phyloP scores from a whole-genome alignment of 129 eudicot genomes.

The Pseudognaphalium luteoalbum region DNA sequence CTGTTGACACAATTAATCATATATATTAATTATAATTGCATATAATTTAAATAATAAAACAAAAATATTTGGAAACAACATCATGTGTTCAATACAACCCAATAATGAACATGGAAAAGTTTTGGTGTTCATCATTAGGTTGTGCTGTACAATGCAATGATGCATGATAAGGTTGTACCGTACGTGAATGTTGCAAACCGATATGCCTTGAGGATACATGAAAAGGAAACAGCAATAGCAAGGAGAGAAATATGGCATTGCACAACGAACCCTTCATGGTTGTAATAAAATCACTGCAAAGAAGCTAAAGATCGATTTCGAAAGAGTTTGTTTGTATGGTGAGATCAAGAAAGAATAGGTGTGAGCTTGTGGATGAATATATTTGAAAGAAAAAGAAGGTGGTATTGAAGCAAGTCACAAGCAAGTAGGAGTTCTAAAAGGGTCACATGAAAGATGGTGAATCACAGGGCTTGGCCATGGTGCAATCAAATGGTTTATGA shows the following conservation, averaged over 20 bases:
- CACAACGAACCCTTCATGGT: slow-evolving; percentile 37
- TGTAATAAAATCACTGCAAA: not conserved
- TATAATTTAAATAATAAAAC: not conserved
- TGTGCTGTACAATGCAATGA: not conserved
- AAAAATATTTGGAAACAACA: not conserved
- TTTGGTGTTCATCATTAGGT: not conserved
- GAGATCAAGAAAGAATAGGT: slow-evolving; percentile 15
- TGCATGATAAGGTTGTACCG: slow-evolving; percentile 5
- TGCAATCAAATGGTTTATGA: slow-evolving; percentile 26
- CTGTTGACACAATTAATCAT: slow-evolving; percentile 19
- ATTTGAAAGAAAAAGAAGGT: slow-evolving; percentile 33
- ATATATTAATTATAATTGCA: slow-evolving; percentile 7
- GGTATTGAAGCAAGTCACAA: slow-evolving; percentile 94
- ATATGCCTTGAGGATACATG: slow-evolving; percentile 53
- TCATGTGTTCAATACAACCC: slow-evolving; percentile 4
- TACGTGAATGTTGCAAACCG: slow-evolving; percentile 47
- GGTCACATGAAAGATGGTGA: slow-evolving; percentile 70
- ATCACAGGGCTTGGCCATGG: slow-evolving; percentile 49
- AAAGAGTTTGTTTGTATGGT: slow-evolving; percentile 15
- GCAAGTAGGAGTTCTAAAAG: slow-evolving; percentile 43
- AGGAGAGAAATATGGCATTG: slow-evolving; percentile 23
- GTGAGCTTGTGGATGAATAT: slow-evolving; percentile 8
- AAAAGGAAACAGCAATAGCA: slow-evolving; percentile 51
- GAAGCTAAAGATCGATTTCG: not conserved
- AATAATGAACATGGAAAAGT: not conserved